These are phyloP conservation scores for Citrus sp. DNA, from an alignment of 345 rosid genomes.

Conservation along the genomic window DNA sequence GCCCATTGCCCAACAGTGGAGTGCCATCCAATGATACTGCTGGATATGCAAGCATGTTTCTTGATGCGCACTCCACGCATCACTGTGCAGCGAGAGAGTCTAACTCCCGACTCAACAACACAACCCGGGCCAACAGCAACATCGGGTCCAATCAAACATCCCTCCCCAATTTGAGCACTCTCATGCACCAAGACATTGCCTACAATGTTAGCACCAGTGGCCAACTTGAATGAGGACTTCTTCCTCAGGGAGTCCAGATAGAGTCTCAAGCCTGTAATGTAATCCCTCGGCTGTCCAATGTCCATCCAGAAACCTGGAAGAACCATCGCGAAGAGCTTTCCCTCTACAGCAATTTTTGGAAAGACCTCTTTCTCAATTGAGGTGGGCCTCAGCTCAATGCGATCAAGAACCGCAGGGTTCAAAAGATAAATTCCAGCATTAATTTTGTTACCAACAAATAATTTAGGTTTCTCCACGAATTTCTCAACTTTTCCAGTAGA, in stretches of 20 bases:
- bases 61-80: conserved; percentile 96
- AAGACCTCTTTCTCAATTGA: conserved; percentile 96
- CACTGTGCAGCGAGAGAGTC: conserved; percentile 91
- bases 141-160: conserved; percentile 94
- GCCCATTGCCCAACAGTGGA: conserved; percentile 98
- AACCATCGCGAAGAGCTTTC: conserved; percentile 86
- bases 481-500: conserved; percentile 73
- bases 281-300: conserved; percentile 96
- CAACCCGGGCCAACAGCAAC: conserved; percentile 98
- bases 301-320: conserved; percentile 99
- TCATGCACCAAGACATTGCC: conserved; percentile 90
- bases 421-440: conserved; percentile 93
- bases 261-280: conserved; percentile 89
- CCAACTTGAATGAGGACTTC: conserved; percentile 60
- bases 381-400: conserved; percentile 88
- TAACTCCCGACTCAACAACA: conserved; percentile 87
- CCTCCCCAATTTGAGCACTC: conserved; percentile 89
- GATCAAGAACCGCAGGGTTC: conserved; percentile 85
- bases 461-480: conserved; percentile 94
- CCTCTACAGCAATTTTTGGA: conserved; percentile 85
- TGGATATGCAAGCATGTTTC: conserved; percentile 91
- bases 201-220: conserved; percentile 58
- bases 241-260: conserved; percentile 88
- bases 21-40: conserved; percentile 98
- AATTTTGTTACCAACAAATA: conserved; percentile 95